Base-by-base conservation (phyloP, 805 yeast genomes). In the Kluyveromyces lactis region DNA sequence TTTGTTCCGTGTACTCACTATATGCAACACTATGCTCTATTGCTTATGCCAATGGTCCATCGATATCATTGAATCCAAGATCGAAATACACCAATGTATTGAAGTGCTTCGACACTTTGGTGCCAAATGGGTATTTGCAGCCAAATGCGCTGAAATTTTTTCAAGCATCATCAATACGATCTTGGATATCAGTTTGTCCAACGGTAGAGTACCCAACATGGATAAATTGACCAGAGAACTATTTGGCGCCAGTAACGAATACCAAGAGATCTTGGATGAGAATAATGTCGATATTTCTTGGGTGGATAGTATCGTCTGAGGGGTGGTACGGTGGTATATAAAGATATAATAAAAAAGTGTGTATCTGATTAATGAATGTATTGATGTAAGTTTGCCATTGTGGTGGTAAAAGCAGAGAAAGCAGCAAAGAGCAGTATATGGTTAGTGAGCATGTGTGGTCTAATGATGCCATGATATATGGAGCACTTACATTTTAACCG, bases 11-110 rank as follows among this genome's bases (percentile, higher is more conserved):
- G 66, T 73, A 18, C 43, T 73, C 23, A 66, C 71, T 12, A 63
- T 64, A n/a, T 70, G 75, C 50, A 65, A 73, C 16, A 67, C 72
- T 1, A 58, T 72, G 15, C 48, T 72, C 2, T 69, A 64, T 46
- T 72, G 77, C 46, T 44, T 73, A 15, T 67, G 72, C 37, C 68
- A 66, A 33, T 66, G 72, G 65, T 58, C 67, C 27, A 65, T 71
- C 24, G 74, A 73, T 49, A 49, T 71, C 16, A 52, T 62, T 12
- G 73, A 66, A 41, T 61, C 72, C 21, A 67, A 69, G 43, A 63
- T 67, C 4, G 76, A 72, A 41, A 64, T 72, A 23, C 66, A 66
- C 42, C 62, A 67, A 31, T 65, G 69, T 42, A 65, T 66, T 4
- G 77, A 72, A 46, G 64, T 73, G 5, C 46, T 72, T 30, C 60